Evolutionary conservation across 2,329 filamentous ascomycete species (phyloP), one percentile per base, ranked within the genome.

Genomic region (Cercospora sp.): DNA sequence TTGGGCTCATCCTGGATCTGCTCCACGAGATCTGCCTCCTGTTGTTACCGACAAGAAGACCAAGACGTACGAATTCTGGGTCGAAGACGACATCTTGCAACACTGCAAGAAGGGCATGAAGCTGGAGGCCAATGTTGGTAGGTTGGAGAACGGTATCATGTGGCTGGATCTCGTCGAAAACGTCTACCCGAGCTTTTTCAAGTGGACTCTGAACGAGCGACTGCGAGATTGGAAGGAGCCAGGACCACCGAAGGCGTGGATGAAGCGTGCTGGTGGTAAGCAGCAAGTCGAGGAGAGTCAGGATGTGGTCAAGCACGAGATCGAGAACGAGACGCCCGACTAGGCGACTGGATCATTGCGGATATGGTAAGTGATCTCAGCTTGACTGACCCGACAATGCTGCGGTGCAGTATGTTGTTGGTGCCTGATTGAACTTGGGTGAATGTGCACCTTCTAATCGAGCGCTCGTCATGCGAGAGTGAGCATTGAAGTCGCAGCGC

Each of bases 31-130:
- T 67, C 60, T 77, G 30, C 69, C 74, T n/a, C 23, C 69, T 28
- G 60, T 70, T 18, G 48, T 72, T 67, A 66, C 63, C 13, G 63
- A 63, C 2, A 70, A 77, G 53, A 82, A 88, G 33, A 82, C 82
- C 33, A 82, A 86, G 53, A 83, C 82, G 57, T 79, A 82, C 69
- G 76, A 77, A 12, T 89, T 96, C 71, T 87, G 91, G 74, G 75
- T 97, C 3, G 93, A 97, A 68, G 85, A 87, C 28, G 78, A 84
- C 4, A 77, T 87, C 2, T 79, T 91, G 18, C 68, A 81, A 30
- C 81, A 86, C 65, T 87, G 91, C 75, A 85, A 86, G 67, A 78
- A 84, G 0, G 91, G 92, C 0, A 79, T 84, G 79, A 84, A 82
- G 75, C 75, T 84, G 59, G 74, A 80, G 39, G 81, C 76, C 5